phyloP scores from a whole-genome alignment of 768 basidiomycete species.

The Nevesoporus exiguus region DNA sequence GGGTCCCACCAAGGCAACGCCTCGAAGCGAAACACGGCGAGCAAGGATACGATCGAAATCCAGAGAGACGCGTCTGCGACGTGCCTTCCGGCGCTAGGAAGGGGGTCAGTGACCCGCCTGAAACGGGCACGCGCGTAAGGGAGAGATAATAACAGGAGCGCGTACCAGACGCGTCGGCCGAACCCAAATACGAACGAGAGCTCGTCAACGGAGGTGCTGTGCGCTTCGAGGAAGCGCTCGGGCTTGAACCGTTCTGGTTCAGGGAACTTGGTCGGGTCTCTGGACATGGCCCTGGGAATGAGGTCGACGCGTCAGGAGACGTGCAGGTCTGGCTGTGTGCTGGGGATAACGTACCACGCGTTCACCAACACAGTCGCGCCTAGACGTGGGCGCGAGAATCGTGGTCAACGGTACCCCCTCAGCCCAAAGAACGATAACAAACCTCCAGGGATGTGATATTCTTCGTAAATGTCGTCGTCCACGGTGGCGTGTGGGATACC shows the following conservation, averaged over 20 bases:
- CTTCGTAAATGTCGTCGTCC: conserved; percentile 40
- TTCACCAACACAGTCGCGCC: conserved; percentile 24
- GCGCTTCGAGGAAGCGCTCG: conserved; percentile 29
- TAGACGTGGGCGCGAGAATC: neutral
- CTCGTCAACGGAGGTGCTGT: conserved; percentile 2
- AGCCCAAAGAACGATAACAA: conserved; percentile 11
- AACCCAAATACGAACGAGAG: conserved; percentile 33
- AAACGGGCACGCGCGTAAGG: neutral
- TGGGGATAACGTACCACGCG: conserved; percentile 12
- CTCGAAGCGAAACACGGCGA: conserved; percentile 18
- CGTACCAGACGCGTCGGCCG: conserved; percentile 38
- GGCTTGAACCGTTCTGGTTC: conserved; percentile 39
- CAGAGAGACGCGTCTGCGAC: conserved; percentile 40
- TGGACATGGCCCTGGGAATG: conserved; percentile 31
- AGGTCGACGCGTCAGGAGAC: neutral
- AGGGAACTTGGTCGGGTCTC: conserved; percentile 36
- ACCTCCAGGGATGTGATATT: conserved; percentile 52
- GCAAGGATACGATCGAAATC: conserved; percentile 23
- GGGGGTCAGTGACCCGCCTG: neutral
- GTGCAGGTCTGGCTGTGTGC: neutral
- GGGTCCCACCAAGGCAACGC: conserved; percentile 13
- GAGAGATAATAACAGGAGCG: too few species aligned
- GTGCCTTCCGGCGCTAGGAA: conserved; percentile 39
- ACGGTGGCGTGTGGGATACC: conserved; percentile 34
- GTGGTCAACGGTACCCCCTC: neutral